Evolutionary conservation across 2,329 filamentous ascomycete species (phyloP), one percentile per base, ranked within the genome.

Genomic region (Aspergillus pseudotamarii): DNA sequence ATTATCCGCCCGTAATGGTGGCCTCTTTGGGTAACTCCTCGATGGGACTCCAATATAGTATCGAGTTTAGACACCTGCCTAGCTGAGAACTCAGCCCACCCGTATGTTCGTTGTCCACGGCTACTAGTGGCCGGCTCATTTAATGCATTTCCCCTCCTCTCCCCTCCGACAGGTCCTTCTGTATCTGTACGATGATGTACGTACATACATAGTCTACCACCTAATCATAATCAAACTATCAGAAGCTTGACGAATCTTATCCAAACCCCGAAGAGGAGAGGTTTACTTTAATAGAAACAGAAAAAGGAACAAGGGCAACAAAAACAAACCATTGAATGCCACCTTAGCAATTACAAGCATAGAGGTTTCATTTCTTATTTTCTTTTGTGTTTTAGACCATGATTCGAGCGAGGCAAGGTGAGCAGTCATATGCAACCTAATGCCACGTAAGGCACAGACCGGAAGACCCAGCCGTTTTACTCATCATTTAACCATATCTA

Each of bases 401-500:
- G 19, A 19, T 41, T 41, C 8, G 38, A 16, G 38, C 56, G 26
- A 38, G 9, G 28, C 6, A 46, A 34, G 23, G n/a, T 58, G 57
- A 58, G 28, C 43, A 58, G 57, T 58, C 43, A 50, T 34, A 23
- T 26, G 45, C 45, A 23, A 32, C 21, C 36, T 41, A 48, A 45
- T 58, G 56, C 60, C 56, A 59, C 50, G 48, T 62, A 54, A 58
- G 56, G 50, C 54, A 43, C 48, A 53, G 45, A 41, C 38, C 50
- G 51, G 46, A 50, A 50, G 8, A 46, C 21, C 43, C 43, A 11
- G 43, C n/a, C 9, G n/a, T 23, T 36, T 54, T 41, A 53, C 58
- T 23, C 34, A 54, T 41, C 38, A n/a, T 41, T n/a, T 8, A 41
- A 41, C 16, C 19, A 41, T n/a, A 41, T n/a, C 16, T n/a, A 41